Evolutionary conservation across 75 land plant genomes (phyloP).

Genomic region (Isoetes taiwanensis): DNA sequence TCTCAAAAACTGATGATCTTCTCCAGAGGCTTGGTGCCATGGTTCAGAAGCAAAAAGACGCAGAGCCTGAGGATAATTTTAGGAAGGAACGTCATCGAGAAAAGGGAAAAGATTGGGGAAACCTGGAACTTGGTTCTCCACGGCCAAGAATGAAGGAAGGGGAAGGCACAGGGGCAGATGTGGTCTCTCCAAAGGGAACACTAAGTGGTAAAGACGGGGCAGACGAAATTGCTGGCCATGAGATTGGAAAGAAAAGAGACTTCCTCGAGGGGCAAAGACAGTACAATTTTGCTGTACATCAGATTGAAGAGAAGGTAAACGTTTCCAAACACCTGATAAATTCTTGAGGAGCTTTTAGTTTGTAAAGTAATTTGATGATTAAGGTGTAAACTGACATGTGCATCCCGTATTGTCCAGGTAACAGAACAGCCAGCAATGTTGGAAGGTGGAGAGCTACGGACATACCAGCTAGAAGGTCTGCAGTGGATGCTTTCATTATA

Average conservation of each 20-base stretch:
- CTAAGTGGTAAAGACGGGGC: conserved; percentile 18
- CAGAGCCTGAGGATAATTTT: conserved; percentile 48
- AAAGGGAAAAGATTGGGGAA: conserved; percentile 8
- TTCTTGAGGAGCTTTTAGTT: background rate
- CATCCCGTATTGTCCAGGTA: conserved; percentile 29
- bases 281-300: conserved; percentile 82
- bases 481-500: conserved; percentile 99
- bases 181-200: conserved; percentile 14
- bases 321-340: background rate
- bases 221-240: conserved; percentile 19
- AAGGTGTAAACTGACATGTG: background rate
- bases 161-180: conserved; percentile 22
- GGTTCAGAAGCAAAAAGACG: conserved; percentile 84
- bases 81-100: conserved; percentile 15
- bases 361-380: background rate
- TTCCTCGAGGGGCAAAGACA: conserved; percentile 87
- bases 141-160: conserved; percentile 14
- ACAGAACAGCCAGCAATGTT: conserved; percentile 88
- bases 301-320: conserved; percentile 84
- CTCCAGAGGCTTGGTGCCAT: conserved; percentile 84
- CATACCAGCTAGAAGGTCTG: conserved; percentile 90
- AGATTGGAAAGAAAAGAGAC: conserved; percentile 40
- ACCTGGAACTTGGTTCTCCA: conserved; percentile 15
- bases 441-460: conserved; percentile 79
- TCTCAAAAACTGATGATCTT: conserved; percentile 75